Evolutionary conservation across 768 basidiomycete species (phyloP).

Genomic region (Xanthoconium stramineum): DNA sequence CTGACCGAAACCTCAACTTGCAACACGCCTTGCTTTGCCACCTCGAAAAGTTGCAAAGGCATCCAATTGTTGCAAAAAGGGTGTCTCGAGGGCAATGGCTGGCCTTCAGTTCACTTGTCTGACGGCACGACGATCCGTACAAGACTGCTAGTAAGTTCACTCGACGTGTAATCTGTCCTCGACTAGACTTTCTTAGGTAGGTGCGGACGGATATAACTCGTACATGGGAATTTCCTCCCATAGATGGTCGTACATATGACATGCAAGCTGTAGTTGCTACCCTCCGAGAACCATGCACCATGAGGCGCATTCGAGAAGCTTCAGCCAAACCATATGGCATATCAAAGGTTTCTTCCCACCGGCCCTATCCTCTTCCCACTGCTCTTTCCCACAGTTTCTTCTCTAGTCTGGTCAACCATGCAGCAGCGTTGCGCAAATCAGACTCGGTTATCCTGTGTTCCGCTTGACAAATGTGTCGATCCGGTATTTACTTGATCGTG

Average conservation of each 20-base stretch:
- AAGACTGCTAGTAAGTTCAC: conserved; percentile 62
- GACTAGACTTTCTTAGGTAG: conserved; percentile 51
- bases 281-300: conserved; percentile 68
- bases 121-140: conserved; percentile 64
- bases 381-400: conserved; percentile 70
- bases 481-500: conserved; percentile 57
- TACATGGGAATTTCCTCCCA: conserved; percentile 84
- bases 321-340: conserved; percentile 83
- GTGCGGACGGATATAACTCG: conserved; percentile 94
- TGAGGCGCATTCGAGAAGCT: conserved; percentile 57
- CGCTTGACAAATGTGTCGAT: conserved; percentile 75
- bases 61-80: conserved; percentile 69
- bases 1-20: conserved; percentile 89
- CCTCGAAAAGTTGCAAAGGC: conserved; percentile 47
- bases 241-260: conserved; percentile 90
- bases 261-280: conserved; percentile 91
- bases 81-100: conserved; percentile 54
- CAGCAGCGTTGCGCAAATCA: conserved; percentile 63
- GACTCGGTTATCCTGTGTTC: conserved; percentile 77
- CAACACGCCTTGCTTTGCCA: conserved; percentile 78
- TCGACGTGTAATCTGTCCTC: not conserved
- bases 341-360: conserved; percentile 91
- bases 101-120: conserved; percentile 79
- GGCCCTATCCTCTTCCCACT: conserved; percentile 97
- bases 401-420: conserved; percentile 95